A percentile compares a stretch with the other conserved stretches of the same genome.
These are phyloP conservation scores for Penicillium sp. DNA, from an alignment of 2,329 filamentous ascomycete species.

Conservation along the genomic window DNA sequence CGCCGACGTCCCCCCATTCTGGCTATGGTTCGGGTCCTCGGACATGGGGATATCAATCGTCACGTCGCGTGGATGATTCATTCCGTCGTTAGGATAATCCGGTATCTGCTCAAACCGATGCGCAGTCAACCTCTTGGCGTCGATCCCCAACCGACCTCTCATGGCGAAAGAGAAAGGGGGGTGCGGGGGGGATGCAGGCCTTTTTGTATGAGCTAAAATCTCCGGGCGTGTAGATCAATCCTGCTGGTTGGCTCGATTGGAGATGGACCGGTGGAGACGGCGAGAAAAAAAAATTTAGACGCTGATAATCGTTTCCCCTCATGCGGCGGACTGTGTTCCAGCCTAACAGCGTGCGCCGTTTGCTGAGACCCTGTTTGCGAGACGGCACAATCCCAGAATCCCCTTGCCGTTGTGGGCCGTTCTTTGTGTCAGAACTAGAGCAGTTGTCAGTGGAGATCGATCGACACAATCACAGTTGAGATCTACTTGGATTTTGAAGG, in stretches of 20 bases:
- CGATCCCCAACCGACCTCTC: slow-evolving; percentile 33
- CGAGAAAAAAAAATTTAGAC: slow-evolving; percentile 5
- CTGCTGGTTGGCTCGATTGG: slow-evolving; percentile 14
- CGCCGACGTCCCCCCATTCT: slow-evolving; percentile 30
- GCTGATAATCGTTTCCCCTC: background rate
- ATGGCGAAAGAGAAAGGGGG: slow-evolving; percentile 20
- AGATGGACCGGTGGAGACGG: slow-evolving; percentile 3
- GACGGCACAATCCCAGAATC: too few species aligned
- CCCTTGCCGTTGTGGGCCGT: too few species aligned
- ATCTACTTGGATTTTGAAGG: slow-evolving; percentile 1
- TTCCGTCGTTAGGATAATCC: slow-evolving; percentile 33
- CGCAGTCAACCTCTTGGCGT: slow-evolving; percentile 40
- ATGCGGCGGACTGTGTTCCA: background rate
- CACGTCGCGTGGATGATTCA: slow-evolving; percentile 48
- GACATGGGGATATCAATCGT: slow-evolving; percentile 59
- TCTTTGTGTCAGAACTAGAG: too few species aligned
- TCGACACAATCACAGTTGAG: too few species aligned
- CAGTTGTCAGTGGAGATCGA: too few species aligned
- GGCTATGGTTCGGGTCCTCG: slow-evolving; percentile 47
- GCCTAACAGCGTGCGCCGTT: too few species aligned
- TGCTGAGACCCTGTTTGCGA: too few species aligned
- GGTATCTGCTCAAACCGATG: slow-evolving; percentile 43
- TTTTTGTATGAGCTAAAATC: slow-evolving; percentile 10
- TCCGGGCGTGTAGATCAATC: slow-evolving; percentile 7
- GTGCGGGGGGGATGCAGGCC: slow-evolving; percentile 2